Conservation (phyloP, 2,329 filamentous ascomycete species). For the Alternaria solani region DNA sequence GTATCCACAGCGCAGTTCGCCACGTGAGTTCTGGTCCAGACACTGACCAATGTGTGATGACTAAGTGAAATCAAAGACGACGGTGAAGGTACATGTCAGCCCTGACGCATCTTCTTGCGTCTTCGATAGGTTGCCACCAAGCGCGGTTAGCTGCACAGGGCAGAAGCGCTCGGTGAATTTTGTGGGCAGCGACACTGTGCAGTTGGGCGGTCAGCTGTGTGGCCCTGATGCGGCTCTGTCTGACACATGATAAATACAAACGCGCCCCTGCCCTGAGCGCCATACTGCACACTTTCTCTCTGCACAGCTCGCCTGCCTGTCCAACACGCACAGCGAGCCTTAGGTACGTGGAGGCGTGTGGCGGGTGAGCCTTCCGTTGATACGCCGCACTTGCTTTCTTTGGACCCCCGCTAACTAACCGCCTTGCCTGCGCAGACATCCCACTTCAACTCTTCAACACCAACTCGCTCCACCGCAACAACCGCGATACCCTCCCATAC, state of each 20-base stretch:
- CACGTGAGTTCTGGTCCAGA: slow-evolving; percentile 16
- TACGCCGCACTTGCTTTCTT: slow-evolving; percentile 47
- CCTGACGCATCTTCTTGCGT: slow-evolving; percentile 29
- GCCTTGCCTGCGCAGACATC: slow-evolving; percentile 40
- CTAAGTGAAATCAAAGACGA: slow-evolving; percentile 13
- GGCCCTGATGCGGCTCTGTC: slow-evolving; percentile 27
- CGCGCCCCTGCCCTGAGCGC: slow-evolving; percentile 23
- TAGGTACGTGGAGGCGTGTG: slow-evolving; percentile 32
- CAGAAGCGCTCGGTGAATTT: slow-evolving; percentile 42
- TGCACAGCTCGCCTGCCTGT: slow-evolving; percentile 12
- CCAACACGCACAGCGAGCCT: slow-evolving; percentile 14
- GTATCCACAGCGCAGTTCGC: slow-evolving; percentile 16
- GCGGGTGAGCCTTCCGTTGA: slow-evolving; percentile 43
- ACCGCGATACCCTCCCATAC: slow-evolving; percentile 18
- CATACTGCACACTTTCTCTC: slow-evolving; percentile 9
- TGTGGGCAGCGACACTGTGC: slow-evolving; percentile 23
- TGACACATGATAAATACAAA: slow-evolving; percentile 36
- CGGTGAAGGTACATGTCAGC: slow-evolving; percentile 38
- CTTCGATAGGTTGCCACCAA: slow-evolving; percentile 45
- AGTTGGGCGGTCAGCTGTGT: slow-evolving; percentile 28
- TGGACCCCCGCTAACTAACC: slow-evolving; percentile 43
- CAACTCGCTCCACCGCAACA: slow-evolving; percentile 35
- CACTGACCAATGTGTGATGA: slow-evolving; percentile 27
- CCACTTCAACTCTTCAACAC: slow-evolving; percentile 47
- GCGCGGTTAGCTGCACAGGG: slow-evolving; percentile 23